Conservation (phyloP, 495 filamentous ascomycete genomes). For the Penicillium subrubescens region DNA sequence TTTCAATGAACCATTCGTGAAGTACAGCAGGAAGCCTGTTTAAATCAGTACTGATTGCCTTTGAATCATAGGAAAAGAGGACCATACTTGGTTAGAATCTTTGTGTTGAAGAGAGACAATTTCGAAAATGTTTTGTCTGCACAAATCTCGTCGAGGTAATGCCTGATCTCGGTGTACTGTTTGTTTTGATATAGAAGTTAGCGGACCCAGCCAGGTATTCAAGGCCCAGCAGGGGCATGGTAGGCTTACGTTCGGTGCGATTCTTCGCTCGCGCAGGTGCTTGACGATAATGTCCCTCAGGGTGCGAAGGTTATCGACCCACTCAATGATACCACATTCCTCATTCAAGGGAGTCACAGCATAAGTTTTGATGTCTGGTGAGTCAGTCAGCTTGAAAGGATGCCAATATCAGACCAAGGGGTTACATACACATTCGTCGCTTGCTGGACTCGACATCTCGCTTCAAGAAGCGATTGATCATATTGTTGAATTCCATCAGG, state of each 20-base stretch:
- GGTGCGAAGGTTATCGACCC: slow-evolving; percentile 96
- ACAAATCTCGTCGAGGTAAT: slow-evolving; percentile 59
- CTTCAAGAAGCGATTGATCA: slow-evolving; percentile 94
- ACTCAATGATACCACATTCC: slow-evolving; percentile 96
- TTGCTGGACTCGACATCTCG: slow-evolving; percentile 86
- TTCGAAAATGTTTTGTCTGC: slow-evolving; percentile 48
- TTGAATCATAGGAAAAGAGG: neutral
- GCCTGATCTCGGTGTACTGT: slow-evolving; percentile 61
- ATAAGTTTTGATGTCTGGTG: slow-evolving; percentile 89
- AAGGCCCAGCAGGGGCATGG: neutral
- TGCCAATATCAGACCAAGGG: neutral
- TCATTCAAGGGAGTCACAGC: slow-evolving; percentile 95
- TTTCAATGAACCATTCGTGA: slow-evolving; percentile 91
- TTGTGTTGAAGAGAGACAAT: slow-evolving; percentile 67
- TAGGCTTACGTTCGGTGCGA: slow-evolving; percentile 54
- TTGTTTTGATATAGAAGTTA: slow-evolving; percentile 14
- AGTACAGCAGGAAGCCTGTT: slow-evolving; percentile 77
- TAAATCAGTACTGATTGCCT: slow-evolving; percentile 12
- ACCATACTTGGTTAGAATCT: slow-evolving; percentile 54
- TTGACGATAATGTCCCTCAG: slow-evolving; percentile 87
- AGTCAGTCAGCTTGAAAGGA: slow-evolving; percentile 13
- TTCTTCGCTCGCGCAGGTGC: slow-evolving; percentile 70
- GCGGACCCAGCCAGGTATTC: neutral
- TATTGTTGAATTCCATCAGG: slow-evolving; percentile 97
- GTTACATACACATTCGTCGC: slow-evolving; percentile 65